Conservation (phyloP, 73 alveolate genomes). For the Paraurostyla sp. region DNA sequence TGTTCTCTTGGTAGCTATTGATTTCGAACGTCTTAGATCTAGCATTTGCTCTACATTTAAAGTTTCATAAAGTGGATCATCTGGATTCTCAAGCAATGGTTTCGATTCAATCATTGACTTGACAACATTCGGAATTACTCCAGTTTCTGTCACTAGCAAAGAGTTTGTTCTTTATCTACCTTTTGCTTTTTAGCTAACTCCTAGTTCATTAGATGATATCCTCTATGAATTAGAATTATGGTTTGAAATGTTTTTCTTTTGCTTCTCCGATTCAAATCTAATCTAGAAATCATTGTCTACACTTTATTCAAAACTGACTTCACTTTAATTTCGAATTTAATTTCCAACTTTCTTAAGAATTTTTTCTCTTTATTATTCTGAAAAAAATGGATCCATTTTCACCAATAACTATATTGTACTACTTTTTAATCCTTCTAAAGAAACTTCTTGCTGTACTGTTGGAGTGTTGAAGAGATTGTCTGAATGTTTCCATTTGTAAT, state of each 20-base stretch:
- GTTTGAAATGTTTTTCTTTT: no score
- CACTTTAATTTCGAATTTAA: background rate
- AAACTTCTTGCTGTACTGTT: background rate
- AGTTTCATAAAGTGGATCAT: background rate
- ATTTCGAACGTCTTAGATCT: background rate
- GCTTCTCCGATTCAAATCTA: no score
- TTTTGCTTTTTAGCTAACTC: no score
- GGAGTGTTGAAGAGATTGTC: conserved; percentile 22
- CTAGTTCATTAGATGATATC: no score
- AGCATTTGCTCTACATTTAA: background rate
- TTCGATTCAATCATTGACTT: background rate
- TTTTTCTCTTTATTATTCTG: conserved; percentile 9
- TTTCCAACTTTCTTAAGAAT: background rate
- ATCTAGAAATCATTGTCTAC: background rate
- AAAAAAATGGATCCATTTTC: background rate
- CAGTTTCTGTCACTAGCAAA: no score
- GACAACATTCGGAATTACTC: background rate
- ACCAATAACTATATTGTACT: background rate
- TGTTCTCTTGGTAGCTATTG: background rate
- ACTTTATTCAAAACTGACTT: background rate
- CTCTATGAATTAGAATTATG: no score
- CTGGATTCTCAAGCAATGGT: background rate
- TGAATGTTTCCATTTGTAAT: conserved; percentile 29
- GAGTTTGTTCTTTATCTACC: no score
- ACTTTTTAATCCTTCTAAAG: conserved; percentile 5